phyloP scores from a whole-genome alignment of 2,329 filamentous ascomycete species.

The Colletotrichum godetiae region DNA sequence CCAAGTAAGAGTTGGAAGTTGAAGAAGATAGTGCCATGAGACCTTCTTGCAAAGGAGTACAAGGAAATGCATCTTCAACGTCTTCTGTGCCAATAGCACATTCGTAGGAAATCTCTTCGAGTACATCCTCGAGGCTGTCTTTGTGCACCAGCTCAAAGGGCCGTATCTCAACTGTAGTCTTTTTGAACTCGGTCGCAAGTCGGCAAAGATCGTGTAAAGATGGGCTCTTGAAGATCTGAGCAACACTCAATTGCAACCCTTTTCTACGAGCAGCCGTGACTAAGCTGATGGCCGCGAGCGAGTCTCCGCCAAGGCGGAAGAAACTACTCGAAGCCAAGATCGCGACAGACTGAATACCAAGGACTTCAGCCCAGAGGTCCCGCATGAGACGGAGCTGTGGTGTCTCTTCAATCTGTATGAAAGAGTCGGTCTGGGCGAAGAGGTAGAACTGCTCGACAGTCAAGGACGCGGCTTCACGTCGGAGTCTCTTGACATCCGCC shows the following conservation, averaged over 20 bases:
- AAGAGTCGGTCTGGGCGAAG: background rate
- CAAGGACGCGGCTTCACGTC: background rate
- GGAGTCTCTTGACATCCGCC: conserved; percentile 17
- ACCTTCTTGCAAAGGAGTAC: conserved; percentile 23
- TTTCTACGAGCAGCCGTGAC: conserved; percentile 15
- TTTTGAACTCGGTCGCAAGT: background rate
- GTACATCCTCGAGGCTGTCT: background rate
- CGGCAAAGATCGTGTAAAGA: conserved; percentile 5
- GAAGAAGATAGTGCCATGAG: conserved; percentile 27
- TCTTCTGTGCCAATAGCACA: conserved; percentile 1
- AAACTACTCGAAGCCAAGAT: conserved; percentile 39
- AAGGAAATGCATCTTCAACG: conserved; percentile 26
- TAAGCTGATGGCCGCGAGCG: conserved; percentile 41
- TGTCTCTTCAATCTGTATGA: background rate
- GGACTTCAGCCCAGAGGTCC: conserved; percentile 15
- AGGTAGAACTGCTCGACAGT: conserved; percentile 23
- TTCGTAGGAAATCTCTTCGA: conserved; percentile 10
- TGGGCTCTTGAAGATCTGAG: conserved; percentile 19
- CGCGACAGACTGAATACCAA: background rate
- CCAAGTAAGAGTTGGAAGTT: conserved; percentile 15
- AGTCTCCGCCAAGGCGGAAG: conserved; percentile 41
- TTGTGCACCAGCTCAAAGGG: conserved; percentile 12
- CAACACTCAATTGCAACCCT: background rate
- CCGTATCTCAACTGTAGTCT: background rate
- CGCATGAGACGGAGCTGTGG: conserved; percentile 5